phyloP scores from a whole-genome alignment of 164 flowering plant species.

The Vitis labrusca region DNA sequence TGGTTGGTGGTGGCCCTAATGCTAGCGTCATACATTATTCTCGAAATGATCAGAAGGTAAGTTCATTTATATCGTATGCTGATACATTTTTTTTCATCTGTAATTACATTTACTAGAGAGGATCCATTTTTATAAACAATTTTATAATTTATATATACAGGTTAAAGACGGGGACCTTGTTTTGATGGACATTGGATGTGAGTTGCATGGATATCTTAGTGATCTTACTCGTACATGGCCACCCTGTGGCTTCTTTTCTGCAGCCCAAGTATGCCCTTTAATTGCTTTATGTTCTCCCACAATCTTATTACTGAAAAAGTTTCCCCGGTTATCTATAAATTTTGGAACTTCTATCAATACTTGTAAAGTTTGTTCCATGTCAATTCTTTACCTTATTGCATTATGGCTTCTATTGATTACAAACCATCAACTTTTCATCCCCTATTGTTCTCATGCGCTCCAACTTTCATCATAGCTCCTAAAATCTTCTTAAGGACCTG shows the following conservation, averaged over 20 bases:
- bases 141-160: conserved; percentile 32
- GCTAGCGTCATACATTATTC: conserved; percentile 94
- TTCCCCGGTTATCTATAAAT: no score
- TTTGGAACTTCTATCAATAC: no score
- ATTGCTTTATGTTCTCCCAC: background rate
- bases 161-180: conserved; percentile 75
- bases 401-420: no score
- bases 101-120: background rate
- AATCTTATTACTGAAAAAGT: background rate
- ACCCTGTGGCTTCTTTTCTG: conserved; percentile 73
- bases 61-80: conserved; percentile 7
- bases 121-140: conserved; percentile 2
- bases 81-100: background rate
- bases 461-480: no score
- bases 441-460: no score
- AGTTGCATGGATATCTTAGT: conserved; percentile 91
- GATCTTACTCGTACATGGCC: conserved; percentile 99
- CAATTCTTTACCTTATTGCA: no score
- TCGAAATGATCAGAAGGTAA: conserved; percentile 83
- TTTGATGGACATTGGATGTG: conserved; percentile 96
- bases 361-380: no score
- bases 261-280: conserved; percentile 62
- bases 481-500: background rate
- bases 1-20: conserved; percentile 96
- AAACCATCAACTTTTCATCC: no score